phyloP scores from a whole-genome alignment of 2,329 filamentous ascomycete species.

The Cladosporium cucumerinum region DNA sequence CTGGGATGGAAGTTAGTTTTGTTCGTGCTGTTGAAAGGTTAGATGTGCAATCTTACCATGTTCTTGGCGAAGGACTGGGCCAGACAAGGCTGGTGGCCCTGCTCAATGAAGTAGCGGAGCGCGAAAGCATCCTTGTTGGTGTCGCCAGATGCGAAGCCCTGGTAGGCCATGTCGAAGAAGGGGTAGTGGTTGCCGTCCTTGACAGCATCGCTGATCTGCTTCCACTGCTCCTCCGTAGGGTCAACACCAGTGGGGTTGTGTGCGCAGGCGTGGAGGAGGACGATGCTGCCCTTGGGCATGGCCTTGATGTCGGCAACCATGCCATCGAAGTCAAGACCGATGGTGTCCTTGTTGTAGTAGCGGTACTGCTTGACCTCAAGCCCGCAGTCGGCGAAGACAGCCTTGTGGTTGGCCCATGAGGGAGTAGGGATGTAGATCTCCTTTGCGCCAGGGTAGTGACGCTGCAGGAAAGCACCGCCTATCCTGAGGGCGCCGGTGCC shows the following conservation, averaged over 20 bases:
- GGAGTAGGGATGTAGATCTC: slow-evolving; percentile 95
- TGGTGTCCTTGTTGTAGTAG: slow-evolving; percentile 99
- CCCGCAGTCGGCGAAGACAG: slow-evolving; percentile 90
- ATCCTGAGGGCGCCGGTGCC: slow-evolving; percentile 95
- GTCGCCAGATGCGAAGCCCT: slow-evolving; percentile 92
- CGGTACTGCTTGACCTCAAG: slow-evolving; percentile 91
- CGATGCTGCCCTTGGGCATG: slow-evolving; percentile 79
- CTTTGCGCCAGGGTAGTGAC: slow-evolving; percentile 88
- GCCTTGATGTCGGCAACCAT: slow-evolving; percentile 86
- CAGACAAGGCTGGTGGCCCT: slow-evolving; percentile 84
- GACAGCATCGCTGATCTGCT: slow-evolving; percentile 79
- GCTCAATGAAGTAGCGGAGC: slow-evolving; percentile 84
- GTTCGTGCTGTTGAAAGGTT: neutral
- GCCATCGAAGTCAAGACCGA: slow-evolving; percentile 94
- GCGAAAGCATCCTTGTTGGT: slow-evolving; percentile 92
- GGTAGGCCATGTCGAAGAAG: slow-evolving; percentile 99
- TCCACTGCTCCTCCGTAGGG: slow-evolving; percentile 88
- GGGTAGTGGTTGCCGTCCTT: slow-evolving; percentile 85
- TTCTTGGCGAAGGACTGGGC: slow-evolving; percentile 98
- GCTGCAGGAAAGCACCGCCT: slow-evolving; percentile 86
- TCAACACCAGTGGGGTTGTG: slow-evolving; percentile 98
- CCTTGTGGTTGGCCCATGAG: slow-evolving; percentile 97
- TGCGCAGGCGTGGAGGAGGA: slow-evolving; percentile 93
- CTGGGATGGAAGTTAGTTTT: slow-evolving; percentile 40
- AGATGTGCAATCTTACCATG: slow-evolving; percentile 62